Percentiles rank a stretch among this genome's conserved stretches.
Evolutionary conservation across 768 basidiomycete genomes (phyloP).

Genomic region (Ramaria rubella): DNA sequence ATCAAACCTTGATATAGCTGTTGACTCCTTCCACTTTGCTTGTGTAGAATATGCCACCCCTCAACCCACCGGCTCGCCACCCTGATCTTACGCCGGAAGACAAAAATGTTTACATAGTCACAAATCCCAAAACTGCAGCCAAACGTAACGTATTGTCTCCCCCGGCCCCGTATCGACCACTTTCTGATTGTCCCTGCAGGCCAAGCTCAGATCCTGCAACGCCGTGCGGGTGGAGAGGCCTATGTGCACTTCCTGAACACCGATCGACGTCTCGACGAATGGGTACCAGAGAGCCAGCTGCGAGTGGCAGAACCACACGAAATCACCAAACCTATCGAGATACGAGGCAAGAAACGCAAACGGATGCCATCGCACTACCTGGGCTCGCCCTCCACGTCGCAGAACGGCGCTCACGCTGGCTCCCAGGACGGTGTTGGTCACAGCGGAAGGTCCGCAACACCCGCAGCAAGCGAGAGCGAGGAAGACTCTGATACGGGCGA

Average conservation of each 20-base stretch:
- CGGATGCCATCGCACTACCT: slow-evolving; percentile 8
- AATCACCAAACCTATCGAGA: slow-evolving; percentile 13
- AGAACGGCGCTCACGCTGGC: neutral
- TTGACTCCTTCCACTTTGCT: neutral
- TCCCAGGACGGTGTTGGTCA: slow-evolving; percentile 1
- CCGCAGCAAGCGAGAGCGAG: slow-evolving; percentile 29
- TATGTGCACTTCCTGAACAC: slow-evolving; percentile 68
- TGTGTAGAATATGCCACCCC: neutral
- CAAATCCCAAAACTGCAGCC: slow-evolving; percentile 6
- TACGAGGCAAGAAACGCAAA: slow-evolving; percentile 30
- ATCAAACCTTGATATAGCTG: neutral
- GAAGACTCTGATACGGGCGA: slow-evolving; percentile 66
- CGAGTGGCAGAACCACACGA: slow-evolving; percentile 25
- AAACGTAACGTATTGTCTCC: neutral
- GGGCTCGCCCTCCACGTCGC: neutral
- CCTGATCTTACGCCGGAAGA: slow-evolving; percentile 4
- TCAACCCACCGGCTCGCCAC: slow-evolving; percentile 7
- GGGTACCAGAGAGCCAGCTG: slow-evolving; percentile 47
- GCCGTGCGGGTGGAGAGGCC: slow-evolving; percentile 39
- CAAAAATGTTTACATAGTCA: slow-evolving; percentile 4
- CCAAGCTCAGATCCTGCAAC: slow-evolving; percentile 47
- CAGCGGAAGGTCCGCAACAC: neutral
- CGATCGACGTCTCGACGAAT: slow-evolving; percentile 72
- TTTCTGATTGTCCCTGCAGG: slow-evolving; percentile 21
- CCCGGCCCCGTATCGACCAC: neutral